A percentile compares a stretch with the other conserved stretches of the same genome.
Evolutionary conservation across 305 asterid species (phyloP).

Genomic region (Fraxinus latifolia): DNA sequence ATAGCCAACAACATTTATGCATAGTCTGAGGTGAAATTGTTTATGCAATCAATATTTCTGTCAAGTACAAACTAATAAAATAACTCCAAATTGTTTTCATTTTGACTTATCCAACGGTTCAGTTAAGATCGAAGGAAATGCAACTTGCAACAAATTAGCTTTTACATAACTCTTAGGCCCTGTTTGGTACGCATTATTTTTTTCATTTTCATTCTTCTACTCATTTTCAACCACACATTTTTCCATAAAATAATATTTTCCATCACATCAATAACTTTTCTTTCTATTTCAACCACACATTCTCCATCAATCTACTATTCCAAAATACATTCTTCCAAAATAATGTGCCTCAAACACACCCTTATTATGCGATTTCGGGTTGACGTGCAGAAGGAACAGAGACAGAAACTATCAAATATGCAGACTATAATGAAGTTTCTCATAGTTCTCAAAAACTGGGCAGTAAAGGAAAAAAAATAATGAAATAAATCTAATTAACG

Average conservation of each 20-base stretch:
- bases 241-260: too few relatives aligned
- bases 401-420: constrained; percentile 3
- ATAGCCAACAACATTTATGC: not conserved
- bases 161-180: not conserved
- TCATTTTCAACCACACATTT: too few relatives aligned
- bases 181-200: too few relatives aligned
- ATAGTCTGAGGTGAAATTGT: not conserved
- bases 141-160: not conserved
- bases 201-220: too few relatives aligned
- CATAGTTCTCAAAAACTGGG: constrained; percentile 19
- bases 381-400: not conserved
- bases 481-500: constrained; percentile 6
- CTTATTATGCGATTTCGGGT: not conserved
- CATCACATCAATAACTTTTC: too few relatives aligned
- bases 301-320: too few relatives aligned
- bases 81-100: not conserved
- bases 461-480: not conserved
- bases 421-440: constrained; percentile 11
- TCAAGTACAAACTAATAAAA: not conserved
- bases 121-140: not conserved
- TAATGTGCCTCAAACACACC: too few relatives aligned
- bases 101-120: not conserved
- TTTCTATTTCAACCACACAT: too few relatives aligned
- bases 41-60: not conserved
- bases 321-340: too few relatives aligned